A percentile compares a stretch with the other conserved stretches of the same genome.
These are phyloP conservation scores for Nicotiana paniculata DNA, from an alignment of 257 asterid genomes.

Conservation along the genomic window DNA sequence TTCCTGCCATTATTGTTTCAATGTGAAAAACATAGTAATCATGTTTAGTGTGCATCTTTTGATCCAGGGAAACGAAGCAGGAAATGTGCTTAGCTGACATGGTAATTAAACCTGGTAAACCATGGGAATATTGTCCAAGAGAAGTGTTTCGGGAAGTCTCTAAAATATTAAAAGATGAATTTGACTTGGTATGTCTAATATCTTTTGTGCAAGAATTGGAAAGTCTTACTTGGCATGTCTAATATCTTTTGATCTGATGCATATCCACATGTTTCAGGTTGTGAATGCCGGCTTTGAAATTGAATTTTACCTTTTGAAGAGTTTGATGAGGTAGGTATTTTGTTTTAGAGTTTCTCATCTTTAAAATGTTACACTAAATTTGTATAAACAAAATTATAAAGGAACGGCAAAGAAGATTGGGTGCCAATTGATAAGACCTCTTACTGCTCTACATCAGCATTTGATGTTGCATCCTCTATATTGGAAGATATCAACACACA, in stretches of 20 bases:
- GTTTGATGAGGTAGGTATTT: constrained; percentile 42
- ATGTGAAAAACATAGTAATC: not conserved
- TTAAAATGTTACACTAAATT: constrained; percentile 54
- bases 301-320: constrained; percentile 66
- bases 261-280: constrained; percentile 49
- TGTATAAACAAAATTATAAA: constrained; percentile 17
- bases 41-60: constrained; percentile 4
- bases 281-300: constrained; percentile 89
- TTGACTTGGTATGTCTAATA: constrained; percentile 57
- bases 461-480: constrained; percentile 72
- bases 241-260: constrained; percentile 13
- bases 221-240: constrained; percentile 45
- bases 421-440: constrained; percentile 67
- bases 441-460: constrained; percentile 66
- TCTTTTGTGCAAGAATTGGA: not conserved
- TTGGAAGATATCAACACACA: constrained; percentile 53
- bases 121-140: constrained; percentile 96
- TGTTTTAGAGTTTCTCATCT: constrained; percentile 1
- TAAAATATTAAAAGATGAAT: constrained; percentile 69
- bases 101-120: constrained; percentile 67
- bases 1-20: not conserved
- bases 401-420: constrained; percentile 85
- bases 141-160: constrained; percentile 66
- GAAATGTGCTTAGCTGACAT: constrained; percentile 88
- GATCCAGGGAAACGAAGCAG: constrained; percentile 72